A percentile compares a stretch with the other conserved stretches of the same genome.
Conservation (phyloP, 1,284 basidiomycete genomes). For the Cryptococcus wingfieldii region DNA sequence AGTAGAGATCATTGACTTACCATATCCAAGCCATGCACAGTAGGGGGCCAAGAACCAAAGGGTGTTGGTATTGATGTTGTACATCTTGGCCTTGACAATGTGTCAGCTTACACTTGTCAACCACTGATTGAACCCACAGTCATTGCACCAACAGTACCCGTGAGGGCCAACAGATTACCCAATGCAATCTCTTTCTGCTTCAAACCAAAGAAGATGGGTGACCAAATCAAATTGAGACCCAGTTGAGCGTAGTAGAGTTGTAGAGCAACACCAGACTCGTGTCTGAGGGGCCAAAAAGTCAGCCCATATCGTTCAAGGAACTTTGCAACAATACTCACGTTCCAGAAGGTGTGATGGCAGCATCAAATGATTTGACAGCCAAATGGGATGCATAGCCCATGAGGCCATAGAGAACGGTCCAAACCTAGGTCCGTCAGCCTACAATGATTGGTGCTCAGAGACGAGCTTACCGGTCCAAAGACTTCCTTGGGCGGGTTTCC, state of each 20-base stretch:
- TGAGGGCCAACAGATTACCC: slow-evolving; percentile 59
- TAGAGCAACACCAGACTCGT: slow-evolving; percentile 56
- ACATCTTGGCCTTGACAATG: slow-evolving; percentile 51
- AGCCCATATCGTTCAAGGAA: background rate
- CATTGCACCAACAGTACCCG: slow-evolving; percentile 61
- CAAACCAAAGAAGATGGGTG: slow-evolving; percentile 64
- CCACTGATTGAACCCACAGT: slow-evolving; percentile 52
- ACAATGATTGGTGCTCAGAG: background rate
- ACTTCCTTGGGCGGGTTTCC: slow-evolving; percentile 53
- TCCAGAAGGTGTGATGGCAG: slow-evolving; percentile 48
- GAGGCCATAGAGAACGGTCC: slow-evolving; percentile 47
- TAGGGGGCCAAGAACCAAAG: slow-evolving; percentile 62
- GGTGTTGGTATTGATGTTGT: slow-evolving; percentile 54
- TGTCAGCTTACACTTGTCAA: background rate
- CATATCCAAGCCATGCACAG: slow-evolving; percentile 52
- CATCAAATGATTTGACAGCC: slow-evolving; percentile 58
- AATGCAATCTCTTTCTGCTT: slow-evolving; percentile 58
- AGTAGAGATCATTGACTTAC: slow-evolving; percentile 23
- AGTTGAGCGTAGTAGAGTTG: slow-evolving; percentile 68
- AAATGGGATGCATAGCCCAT: slow-evolving; percentile 74
- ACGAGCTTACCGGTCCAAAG: slow-evolving; percentile 54
- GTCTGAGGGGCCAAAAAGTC: slow-evolving; percentile 35
- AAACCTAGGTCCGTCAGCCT: slow-evolving; percentile 12
- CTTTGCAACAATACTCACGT: slow-evolving; percentile 45
- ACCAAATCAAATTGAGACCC: slow-evolving; percentile 65